These are phyloP conservation scores for Hypoxylon sp. DNA, from an alignment of 2,329 filamentous ascomycete genomes.

Conservation along the genomic window DNA sequence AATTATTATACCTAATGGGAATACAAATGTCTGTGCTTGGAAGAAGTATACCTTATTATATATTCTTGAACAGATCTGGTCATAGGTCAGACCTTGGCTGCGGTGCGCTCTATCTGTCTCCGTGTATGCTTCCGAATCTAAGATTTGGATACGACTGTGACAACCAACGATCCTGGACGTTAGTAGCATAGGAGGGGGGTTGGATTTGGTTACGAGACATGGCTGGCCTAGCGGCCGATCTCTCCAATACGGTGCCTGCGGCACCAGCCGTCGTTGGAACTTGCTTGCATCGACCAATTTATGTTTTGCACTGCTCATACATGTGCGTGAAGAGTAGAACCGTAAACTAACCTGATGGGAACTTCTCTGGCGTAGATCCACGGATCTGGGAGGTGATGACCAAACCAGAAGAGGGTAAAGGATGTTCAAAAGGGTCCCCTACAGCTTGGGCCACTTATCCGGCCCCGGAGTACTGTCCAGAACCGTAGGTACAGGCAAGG, in stretches of 20 bases:
- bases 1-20: constrained; percentile 13
- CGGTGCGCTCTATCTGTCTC: constrained; percentile 16
- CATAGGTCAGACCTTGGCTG: constrained; percentile 23
- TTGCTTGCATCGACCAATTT: constrained; percentile 41
- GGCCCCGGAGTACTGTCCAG: not conserved
- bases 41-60: constrained; percentile 25
- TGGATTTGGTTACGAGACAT: constrained; percentile 34
- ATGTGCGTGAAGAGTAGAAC: constrained; percentile 23
- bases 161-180: constrained; percentile 36
- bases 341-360: constrained; percentile 10
- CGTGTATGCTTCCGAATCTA: constrained; percentile 16
- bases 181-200: constrained; percentile 20
- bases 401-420: not conserved
- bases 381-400: constrained; percentile 15
- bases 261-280: constrained; percentile 33
- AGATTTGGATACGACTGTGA: constrained; percentile 43
- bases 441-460: constrained; percentile 20
- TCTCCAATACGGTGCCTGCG: constrained; percentile 41
- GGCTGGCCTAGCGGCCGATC: constrained; percentile 43
- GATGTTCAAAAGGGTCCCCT: not conserved
- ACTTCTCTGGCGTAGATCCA: constrained; percentile 14
- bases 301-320: constrained; percentile 39
- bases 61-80: constrained; percentile 16
- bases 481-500: not conserved
- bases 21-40: not conserved